Conservation (phyloP, 202 grass and related monocot species). For the Setaria italica region DNA sequence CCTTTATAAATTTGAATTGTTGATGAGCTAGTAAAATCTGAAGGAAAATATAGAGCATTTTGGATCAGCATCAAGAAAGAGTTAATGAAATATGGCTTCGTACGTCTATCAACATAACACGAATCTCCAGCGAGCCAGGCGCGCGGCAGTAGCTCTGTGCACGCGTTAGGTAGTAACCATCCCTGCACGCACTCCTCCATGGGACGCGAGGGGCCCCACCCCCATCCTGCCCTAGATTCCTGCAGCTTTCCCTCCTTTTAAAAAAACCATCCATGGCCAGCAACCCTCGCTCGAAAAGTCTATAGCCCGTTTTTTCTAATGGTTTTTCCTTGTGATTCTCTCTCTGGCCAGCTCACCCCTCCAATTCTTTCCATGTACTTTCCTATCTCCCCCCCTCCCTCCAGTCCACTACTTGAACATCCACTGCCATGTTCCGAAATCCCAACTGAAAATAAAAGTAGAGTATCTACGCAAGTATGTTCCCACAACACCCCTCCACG, state of each 20-base stretch:
- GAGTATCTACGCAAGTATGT: constrained; percentile 31
- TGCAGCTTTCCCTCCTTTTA: constrained; percentile 34
- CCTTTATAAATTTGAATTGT: neutral
- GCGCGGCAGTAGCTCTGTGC: constrained; percentile 39
- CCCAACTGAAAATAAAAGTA: constrained; percentile 4
- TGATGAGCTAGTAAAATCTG: neutral
- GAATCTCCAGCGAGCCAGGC: constrained; percentile 19
- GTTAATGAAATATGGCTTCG: neutral
- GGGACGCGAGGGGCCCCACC: constrained; percentile 1
- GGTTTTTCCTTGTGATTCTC: constrained; percentile 25
- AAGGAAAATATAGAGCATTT: neutral
- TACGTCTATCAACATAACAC: neutral
- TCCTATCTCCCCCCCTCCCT: neutral
- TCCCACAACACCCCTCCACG: neutral
- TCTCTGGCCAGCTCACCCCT: constrained; percentile 46
- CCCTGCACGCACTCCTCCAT: constrained; percentile 22
- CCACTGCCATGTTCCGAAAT: constrained; percentile 44
- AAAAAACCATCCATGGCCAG: constrained; percentile 35
- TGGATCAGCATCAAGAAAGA: neutral
- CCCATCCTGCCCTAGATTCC: constrained; percentile 47
- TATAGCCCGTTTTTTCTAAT: neutral
- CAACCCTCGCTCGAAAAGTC: constrained; percentile 9
- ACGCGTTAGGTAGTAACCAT: constrained; percentile 54
- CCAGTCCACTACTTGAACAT: constrained; percentile 29
- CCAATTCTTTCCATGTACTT: constrained; percentile 26